Evolutionary conservation across 441 rosid genomes (phyloP), one percentile per base, ranked within the genome.

Genomic region (Erysimum cheiri): DNA sequence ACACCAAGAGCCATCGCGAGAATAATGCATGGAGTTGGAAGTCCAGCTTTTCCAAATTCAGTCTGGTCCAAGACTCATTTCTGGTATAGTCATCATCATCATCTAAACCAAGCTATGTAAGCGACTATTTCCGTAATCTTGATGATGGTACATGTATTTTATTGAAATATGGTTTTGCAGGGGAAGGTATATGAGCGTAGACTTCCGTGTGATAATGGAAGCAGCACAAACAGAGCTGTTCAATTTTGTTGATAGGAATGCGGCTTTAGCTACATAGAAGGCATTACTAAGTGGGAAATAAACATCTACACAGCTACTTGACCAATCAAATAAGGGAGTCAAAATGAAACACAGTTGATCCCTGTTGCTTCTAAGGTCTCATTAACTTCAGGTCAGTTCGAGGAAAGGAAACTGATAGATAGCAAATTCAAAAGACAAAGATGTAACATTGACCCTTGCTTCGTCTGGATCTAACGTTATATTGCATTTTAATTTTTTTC

Each of bases 1-100:
- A 94, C 97, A 50, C 97, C 97, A 32, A 85, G 98, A 79, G 90
- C 95, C 64, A 73, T 93, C 39, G 93, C 95, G 26, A 94, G 97
- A 77, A 88, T 92, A 85, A 84, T 94, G 91, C 97, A 91, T 70
- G 97, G 96, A 78, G 85, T 92, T 76, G 85, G 86, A 62, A 94
- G 98, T 80, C 97, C 97, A 73, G 92, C 96, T 13, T 94, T 90
- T 78, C 91, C 87, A 5, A 81, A 87, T 76, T 39, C 92, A 67
- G 62, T 71, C 68, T 91, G 98, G 98, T 87, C 90, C 36, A 89
- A 75, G 78, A 81, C 93, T 73, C 96, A 94, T 88, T 94, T 94
- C 87, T 94, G 98, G 97, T 93, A 91, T 65, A 48, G 2, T 55
- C 49, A 69, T 67, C 63, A 53, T 55, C 46, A 26, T 52, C 46